Conservation (phyloP, 768 basidiomycete genomes). For the Crucibulum laeve region DNA sequence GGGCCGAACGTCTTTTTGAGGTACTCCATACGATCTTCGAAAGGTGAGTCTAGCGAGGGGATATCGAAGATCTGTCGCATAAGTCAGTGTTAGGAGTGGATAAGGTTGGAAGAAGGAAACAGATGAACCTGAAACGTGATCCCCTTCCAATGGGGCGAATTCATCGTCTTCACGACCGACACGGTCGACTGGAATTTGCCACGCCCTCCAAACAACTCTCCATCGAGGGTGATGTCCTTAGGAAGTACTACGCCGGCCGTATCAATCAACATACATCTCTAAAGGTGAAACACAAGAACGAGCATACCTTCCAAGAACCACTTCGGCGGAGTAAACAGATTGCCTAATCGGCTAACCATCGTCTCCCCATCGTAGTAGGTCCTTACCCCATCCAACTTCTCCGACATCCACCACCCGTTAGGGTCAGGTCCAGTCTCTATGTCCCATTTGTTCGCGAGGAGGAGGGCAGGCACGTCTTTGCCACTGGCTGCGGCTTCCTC, state of each 20-base stretch:
- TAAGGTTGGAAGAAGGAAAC: not conserved
- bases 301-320: constrained; percentile 54
- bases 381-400: constrained; percentile 61
- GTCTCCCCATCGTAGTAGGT: constrained; percentile 50
- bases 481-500: constrained; percentile 14
- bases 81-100: not conserved
- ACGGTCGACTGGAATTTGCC: constrained; percentile 54
- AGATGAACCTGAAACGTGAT: constrained; percentile 49
- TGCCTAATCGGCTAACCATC: constrained; percentile 54
- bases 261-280: constrained; percentile 1
- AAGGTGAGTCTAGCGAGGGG: constrained; percentile 42
- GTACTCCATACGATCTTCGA: constrained; percentile 45
- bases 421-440: constrained; percentile 49
- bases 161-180: constrained; percentile 54
- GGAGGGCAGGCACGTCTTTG: constrained; percentile 39
- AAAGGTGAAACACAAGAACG: not conserved
- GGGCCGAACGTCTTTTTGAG: constrained; percentile 44
- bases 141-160: constrained; percentile 52
- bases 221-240: constrained; percentile 51
- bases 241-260: constrained; percentile 37
- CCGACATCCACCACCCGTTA: constrained; percentile 58
- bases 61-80: constrained; percentile 48
- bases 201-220: constrained; percentile 57
- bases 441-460: constrained; percentile 58
- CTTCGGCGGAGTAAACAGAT: constrained; percentile 51